These are phyloP conservation scores for Xerocomus brunneocitrinus DNA, from an alignment of 768 basidiomycete species.

Conservation along the genomic window DNA sequence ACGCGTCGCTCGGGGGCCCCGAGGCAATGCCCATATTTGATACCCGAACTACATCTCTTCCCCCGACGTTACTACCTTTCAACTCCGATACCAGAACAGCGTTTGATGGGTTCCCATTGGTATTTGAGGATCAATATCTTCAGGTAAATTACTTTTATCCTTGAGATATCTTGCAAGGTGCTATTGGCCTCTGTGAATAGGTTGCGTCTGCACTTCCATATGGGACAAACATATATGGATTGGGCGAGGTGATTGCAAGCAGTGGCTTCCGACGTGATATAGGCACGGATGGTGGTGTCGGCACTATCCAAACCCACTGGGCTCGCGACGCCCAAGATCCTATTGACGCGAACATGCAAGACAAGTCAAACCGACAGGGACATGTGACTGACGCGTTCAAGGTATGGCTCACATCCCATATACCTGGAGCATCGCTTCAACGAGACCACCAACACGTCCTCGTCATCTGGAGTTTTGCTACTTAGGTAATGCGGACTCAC, in stretches of 20 bases:
- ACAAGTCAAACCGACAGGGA: neutral
- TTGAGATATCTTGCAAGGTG: neutral
- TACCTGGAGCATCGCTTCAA: slow-evolving; percentile 74
- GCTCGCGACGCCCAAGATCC: slow-evolving; percentile 61
- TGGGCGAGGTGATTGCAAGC: slow-evolving; percentile 68
- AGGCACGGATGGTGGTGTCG: slow-evolving; percentile 42
- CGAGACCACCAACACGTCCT: slow-evolving; percentile 42
- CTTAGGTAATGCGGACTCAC: slow-evolving; percentile 42
- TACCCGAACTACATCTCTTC: slow-evolving; percentile 59
- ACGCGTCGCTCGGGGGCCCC: slow-evolving; percentile 60
- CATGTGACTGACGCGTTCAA: slow-evolving; percentile 19
- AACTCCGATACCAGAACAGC: slow-evolving; percentile 50
- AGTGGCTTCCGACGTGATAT: slow-evolving; percentile 66
- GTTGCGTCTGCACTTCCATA: slow-evolving; percentile 62
- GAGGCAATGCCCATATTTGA: slow-evolving; percentile 59
- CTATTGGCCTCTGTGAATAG: slow-evolving; percentile 26
- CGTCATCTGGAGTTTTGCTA: slow-evolving; percentile 70
- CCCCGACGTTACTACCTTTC: slow-evolving; percentile 53
- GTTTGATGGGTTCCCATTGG: slow-evolving; percentile 60
- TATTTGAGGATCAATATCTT: slow-evolving; percentile 79
- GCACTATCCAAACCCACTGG: slow-evolving; percentile 67
- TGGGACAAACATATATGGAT: slow-evolving; percentile 69
- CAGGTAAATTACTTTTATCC: slow-evolving; percentile 40
- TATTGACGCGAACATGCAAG: slow-evolving; percentile 63
- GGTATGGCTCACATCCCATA: slow-evolving; percentile 69